Conservation (phyloP, 176 grass and related monocot genomes). For the Panicum miliaceum region DNA sequence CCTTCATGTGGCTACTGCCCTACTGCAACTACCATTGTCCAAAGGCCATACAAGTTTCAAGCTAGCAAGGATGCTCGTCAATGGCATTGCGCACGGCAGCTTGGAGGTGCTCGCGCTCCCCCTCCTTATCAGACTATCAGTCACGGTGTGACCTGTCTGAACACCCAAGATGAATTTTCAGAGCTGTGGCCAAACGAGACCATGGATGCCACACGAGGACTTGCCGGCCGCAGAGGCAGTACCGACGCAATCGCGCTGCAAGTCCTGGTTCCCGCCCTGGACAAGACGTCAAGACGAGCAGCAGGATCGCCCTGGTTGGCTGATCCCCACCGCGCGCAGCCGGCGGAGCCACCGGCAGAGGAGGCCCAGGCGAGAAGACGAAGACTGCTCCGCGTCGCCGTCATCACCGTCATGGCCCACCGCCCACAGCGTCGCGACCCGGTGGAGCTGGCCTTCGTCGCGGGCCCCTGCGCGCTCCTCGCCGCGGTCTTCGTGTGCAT, state of each 20-base stretch:
- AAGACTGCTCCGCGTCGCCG: not conserved
- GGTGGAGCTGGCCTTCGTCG: not conserved
- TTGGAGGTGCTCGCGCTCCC: too few relatives aligned
- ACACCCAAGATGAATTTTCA: too few relatives aligned
- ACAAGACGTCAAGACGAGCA: not conserved
- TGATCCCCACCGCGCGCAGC: not conserved
- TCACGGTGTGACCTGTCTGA: too few relatives aligned
- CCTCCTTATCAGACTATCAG: too few relatives aligned
- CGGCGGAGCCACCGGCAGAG: not conserved
- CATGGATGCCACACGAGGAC: too few relatives aligned
- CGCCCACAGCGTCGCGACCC: not conserved
- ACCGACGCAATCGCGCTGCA: too few relatives aligned
- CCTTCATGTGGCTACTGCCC: not conserved
- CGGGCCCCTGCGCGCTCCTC: not conserved
- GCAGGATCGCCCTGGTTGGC: not conserved
- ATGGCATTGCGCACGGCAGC: too few relatives aligned
- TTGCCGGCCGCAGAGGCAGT: too few relatives aligned
- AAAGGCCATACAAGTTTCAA: not conserved
- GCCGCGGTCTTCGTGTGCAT: not conserved
- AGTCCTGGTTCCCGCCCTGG: too few relatives aligned
- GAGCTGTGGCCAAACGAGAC: too few relatives aligned
- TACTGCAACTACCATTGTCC: not conserved
- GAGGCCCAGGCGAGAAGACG: not conserved
- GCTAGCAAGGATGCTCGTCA: not conserved
- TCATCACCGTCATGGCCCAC: constrained; percentile 29